Evolutionary conservation across 257 asterid species (phyloP).

Genomic region (Nicotiana noctiflora): DNA sequence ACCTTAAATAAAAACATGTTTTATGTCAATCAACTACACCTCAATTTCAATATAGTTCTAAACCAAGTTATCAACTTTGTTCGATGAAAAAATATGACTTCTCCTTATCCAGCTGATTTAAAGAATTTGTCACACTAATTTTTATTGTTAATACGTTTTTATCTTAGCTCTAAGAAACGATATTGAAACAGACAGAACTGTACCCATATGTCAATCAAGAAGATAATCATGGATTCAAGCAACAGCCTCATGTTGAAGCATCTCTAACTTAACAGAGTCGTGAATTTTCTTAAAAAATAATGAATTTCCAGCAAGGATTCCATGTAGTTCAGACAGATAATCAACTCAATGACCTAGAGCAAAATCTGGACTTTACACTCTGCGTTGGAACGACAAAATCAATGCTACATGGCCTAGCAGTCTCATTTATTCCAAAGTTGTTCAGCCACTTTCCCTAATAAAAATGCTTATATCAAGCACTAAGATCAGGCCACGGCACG

Average conservation of each 20-base stretch:
- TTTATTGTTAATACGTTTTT: no score
- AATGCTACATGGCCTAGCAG: neutral
- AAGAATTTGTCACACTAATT: no score
- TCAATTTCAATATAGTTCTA: no score
- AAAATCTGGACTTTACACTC: neutral
- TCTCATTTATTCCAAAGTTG: constrained; percentile 7
- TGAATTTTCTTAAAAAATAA: neutral
- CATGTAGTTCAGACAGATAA: no score
- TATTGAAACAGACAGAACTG: neutral
- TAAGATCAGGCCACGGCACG: neutral
- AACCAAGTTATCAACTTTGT: no score
- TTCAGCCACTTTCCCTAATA: neutral
- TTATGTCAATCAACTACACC: no score
- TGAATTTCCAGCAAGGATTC: neutral
- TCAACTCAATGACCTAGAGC: constrained; percentile 3
- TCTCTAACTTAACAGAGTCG: neutral
- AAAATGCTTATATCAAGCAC: constrained; percentile 2
- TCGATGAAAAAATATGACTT: no score
- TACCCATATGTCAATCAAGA: neutral
- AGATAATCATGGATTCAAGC: neutral
- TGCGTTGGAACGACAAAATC: neutral
- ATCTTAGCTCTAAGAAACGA: no score
- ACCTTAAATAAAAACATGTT: no score
- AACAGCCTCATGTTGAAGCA: neutral
- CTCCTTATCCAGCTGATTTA: no score